These are phyloP conservation scores for Eucalyptus decipiens DNA, from an alignment of 345 rosid species.

Conservation along the genomic window DNA sequence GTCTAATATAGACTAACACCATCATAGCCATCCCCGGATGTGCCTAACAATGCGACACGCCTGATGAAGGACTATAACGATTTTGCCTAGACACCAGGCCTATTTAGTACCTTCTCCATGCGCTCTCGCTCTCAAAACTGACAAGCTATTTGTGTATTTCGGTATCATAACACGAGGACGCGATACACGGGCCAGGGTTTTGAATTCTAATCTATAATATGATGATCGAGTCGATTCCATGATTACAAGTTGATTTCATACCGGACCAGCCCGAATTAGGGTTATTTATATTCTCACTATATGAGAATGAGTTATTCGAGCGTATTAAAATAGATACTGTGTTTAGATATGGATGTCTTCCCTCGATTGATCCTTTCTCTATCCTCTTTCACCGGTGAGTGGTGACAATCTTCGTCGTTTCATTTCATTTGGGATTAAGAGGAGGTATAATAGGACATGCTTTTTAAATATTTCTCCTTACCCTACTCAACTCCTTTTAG, in stretches of 20 bases:
- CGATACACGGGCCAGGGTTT: background rate
- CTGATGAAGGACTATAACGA: background rate
- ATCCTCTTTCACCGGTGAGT: background rate
- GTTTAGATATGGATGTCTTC: background rate
- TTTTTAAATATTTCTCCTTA: background rate
- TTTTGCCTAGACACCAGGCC: background rate
- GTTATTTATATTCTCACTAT: no score
- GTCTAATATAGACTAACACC: background rate
- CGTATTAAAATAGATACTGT: no score
- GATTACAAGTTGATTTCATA: background rate
- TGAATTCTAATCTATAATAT: no score
- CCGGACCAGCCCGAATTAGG: background rate
- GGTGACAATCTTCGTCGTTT: background rate
- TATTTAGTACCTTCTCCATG: background rate
- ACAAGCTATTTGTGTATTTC: background rate
- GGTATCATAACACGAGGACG: background rate
- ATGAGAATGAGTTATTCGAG: background rate
- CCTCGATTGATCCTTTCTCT: background rate
- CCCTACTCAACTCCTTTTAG: background rate
- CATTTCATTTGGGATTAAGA: background rate
- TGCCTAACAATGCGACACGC: background rate
- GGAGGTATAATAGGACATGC: background rate
- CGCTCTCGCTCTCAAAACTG: background rate
- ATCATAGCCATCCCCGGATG: background rate
- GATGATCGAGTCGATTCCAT: background rate